Conservation (phyloP, 148 eudicot genomes). For the Rhododendron vialii region DNA sequence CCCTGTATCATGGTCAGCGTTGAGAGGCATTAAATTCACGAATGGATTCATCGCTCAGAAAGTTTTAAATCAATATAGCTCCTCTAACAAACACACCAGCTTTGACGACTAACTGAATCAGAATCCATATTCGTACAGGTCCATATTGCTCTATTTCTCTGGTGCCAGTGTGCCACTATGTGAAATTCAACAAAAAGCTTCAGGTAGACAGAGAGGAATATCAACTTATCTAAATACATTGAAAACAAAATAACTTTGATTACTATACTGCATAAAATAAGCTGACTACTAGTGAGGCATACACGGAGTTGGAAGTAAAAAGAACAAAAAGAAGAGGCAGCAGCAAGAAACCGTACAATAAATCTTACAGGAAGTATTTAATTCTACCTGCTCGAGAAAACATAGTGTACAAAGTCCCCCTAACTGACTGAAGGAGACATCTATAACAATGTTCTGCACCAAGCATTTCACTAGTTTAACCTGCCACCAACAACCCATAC, state of each 20-base stretch:
- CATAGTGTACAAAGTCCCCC: slow-evolving; percentile 63
- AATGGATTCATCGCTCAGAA: neutral
- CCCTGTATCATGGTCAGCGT: neutral
- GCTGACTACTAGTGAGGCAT: neutral
- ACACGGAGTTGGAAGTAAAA: neutral
- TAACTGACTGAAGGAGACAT: slow-evolving; percentile 55
- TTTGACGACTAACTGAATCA: neutral
- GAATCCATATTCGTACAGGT: neutral
- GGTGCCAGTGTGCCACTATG: neutral
- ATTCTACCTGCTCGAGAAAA: slow-evolving; percentile 41
- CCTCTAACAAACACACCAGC: neutral
- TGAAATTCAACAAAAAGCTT: neutral
- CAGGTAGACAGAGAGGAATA: neutral
- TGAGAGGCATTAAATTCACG: neutral
- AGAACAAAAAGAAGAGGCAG: neutral
- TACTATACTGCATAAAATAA: neutral
- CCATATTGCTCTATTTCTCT: neutral
- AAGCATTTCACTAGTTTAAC: slow-evolving; percentile 70
- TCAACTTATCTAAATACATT: neutral
- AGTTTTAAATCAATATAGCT: neutral
- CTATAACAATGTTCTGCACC: slow-evolving; percentile 40
- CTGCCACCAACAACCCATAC: slow-evolving; percentile 31
- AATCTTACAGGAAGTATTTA: slow-evolving; percentile 1
- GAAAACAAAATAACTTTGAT: neutral
- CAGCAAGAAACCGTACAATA: neutral